Conservation (phyloP, 1,284 basidiomycete species). For the Ceratobasidium sp. region DNA sequence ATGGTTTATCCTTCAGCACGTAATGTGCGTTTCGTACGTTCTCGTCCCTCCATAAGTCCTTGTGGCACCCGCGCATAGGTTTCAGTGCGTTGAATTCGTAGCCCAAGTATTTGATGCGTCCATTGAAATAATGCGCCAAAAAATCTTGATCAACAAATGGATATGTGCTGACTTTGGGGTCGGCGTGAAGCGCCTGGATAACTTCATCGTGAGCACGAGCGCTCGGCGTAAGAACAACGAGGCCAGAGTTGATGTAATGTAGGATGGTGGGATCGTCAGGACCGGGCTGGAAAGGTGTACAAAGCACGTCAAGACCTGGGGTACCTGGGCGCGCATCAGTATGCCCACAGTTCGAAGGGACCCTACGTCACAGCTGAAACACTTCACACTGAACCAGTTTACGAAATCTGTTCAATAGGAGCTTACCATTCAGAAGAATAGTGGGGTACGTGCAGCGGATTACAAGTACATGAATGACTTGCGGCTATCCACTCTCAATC, state of each 20-base stretch:
- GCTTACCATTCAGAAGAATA: slow-evolving; percentile 92
- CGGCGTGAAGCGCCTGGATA: slow-evolving; percentile 73
- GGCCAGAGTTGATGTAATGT: slow-evolving; percentile 86
- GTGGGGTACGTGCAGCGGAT: slow-evolving; percentile 83
- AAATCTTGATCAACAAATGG: slow-evolving; percentile 95
- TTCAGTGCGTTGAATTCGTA: slow-evolving; percentile 92
- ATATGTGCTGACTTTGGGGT: slow-evolving; percentile 74
- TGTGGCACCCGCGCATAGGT: slow-evolving; percentile 77
- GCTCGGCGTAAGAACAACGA: slow-evolving; percentile 85
- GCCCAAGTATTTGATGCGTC: slow-evolving; percentile 78
- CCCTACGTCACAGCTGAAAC: no score
- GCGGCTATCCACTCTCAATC: slow-evolving; percentile 83
- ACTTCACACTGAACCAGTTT: slow-evolving; percentile 65
- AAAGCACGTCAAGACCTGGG: slow-evolving; percentile 68
- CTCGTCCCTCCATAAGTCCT: slow-evolving; percentile 79
- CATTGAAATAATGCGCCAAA: slow-evolving; percentile 82
- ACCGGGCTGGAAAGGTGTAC: slow-evolving; percentile 55
- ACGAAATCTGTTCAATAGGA: slow-evolving; percentile 53
- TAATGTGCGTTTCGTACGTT: slow-evolving; percentile 63
- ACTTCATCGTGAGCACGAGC: slow-evolving; percentile 55
- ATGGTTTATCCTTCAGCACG: slow-evolving; percentile 48
- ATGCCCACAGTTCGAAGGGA: no score
- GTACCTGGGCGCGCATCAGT: slow-evolving; percentile 71
- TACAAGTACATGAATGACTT: slow-evolving; percentile 91
- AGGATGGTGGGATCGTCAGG: slow-evolving; percentile 57